Base-by-base conservation (phyloP, 2,329 filamentous ascomycete genomes). In the Fusarium humuli region DNA sequence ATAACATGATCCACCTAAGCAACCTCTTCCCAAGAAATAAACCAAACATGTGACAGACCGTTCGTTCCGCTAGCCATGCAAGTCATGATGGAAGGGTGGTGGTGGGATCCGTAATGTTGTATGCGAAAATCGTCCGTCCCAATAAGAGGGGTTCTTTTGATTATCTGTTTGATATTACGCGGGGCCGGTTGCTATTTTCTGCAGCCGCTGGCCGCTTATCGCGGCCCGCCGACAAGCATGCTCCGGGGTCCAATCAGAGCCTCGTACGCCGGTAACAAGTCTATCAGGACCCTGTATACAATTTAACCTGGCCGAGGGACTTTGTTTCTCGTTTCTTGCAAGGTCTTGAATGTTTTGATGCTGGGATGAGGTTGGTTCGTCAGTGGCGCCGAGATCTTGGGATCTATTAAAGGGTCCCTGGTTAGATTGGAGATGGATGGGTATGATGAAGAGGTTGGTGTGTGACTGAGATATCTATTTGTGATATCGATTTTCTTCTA, bases 151-250 rank as follows among this genome's bases (percentile, higher is more conserved):
- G 52, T 40, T 11, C 34, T 50, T 44, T 44, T 40, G 32, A 16
- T 46, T 22, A 23, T 42, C 37, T 22, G 40, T 42, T 45, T 29
- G 60, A 53, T 11, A n/a, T 42, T 42, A 14, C 53, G 67, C 57
- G 70, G 72, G 55, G 71, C 49, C 52, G 55, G 57, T 67, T 71
- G 65, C 69, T 73, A 75, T 75, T 72, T 73, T 74, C 70, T 75
- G 66, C 73, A 75, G 71, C 60, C 73, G 73, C 73, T 71, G 73
- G 67, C 73, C 71, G 65, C 70, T 61, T 70, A 58, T 56, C 55
- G 63, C 71, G 73, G 71, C 73, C 73, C 62, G 69, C 50, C 27
- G 23, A 52, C 45, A 49, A 61, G 62, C 61, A 58, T 66, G 56
- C 46, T 47, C 67, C 48, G 54, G 41, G 44, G 57, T 53, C 72